Evolutionary conservation across 495 filamentous ascomycete genomes (phyloP).

Genomic region (Annulohypoxylon maeteangense): DNA sequence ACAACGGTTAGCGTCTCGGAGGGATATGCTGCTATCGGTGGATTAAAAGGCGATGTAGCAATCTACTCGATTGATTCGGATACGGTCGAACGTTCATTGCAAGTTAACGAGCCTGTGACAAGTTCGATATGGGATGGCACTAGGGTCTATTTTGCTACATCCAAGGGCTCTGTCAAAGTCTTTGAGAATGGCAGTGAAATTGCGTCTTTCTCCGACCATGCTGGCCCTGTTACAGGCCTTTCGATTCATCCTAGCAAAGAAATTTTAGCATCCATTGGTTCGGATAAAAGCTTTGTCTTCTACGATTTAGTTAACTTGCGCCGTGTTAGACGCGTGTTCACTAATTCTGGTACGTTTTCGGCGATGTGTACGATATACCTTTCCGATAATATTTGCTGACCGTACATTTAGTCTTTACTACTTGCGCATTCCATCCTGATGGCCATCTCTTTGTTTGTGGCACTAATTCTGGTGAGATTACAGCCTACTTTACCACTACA

Average conservation of each 20-base stretch:
- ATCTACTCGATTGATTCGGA: constrained; percentile 82
- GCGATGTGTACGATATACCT: background rate
- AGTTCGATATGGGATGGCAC: constrained; percentile 80
- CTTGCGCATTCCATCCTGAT: constrained; percentile 92
- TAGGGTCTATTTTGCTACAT: constrained; percentile 74
- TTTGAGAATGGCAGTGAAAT: constrained; percentile 75
- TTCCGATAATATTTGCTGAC: constrained; percentile 48
- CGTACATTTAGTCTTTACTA: constrained; percentile 72
- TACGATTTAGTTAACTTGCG: constrained; percentile 79
- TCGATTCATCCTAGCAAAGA: constrained; percentile 85
- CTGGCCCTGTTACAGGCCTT: constrained; percentile 79
- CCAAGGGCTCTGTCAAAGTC: constrained; percentile 80
- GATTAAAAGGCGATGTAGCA: constrained; percentile 77
- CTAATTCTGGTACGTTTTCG: constrained; percentile 75
- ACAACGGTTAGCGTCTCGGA: constrained; percentile 75
- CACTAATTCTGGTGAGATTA: constrained; percentile 77
- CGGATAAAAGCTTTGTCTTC: constrained; percentile 92
- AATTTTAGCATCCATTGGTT: constrained; percentile 86
- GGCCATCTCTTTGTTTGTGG: constrained; percentile 92
- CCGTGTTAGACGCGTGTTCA: constrained; percentile 79
- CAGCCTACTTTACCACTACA: constrained; percentile 84
- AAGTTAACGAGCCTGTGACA: constrained; percentile 76
- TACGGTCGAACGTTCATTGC: constrained; percentile 72
- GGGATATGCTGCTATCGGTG: constrained; percentile 80
- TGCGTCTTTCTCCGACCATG: constrained; percentile 76